Evolutionary conservation across 257 asterid genomes (phyloP), one percentile per base, ranked within the genome.

Genomic region (Nicotiana tabacum): DNA sequence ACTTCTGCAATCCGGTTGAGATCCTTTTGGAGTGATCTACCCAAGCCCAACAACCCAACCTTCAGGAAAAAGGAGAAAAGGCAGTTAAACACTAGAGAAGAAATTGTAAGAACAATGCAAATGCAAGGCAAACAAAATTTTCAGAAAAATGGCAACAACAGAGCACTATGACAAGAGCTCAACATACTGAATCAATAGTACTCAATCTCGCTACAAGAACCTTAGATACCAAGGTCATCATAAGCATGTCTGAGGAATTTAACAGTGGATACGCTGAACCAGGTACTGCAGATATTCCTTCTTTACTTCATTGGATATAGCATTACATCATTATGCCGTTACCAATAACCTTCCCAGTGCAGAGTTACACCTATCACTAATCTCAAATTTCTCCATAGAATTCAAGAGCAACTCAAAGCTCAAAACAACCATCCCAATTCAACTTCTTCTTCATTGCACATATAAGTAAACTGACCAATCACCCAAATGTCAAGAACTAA

Each of bases 31-130:
- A 96, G 97, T 67, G 99, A 90, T 88, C 96, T 90, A 56, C 91
- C 99, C 91, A 90, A 83, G 82, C 99, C 99, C 90, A 94, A 89
- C 64, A 96, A 88, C 2, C 98, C 99, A 86, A 94, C 99, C 99
- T 96, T 83, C 3, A 86, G 48, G 82, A 81, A 78, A 37, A 55
- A 83, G 9, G 77, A 51, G n/a, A 16, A 60, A 53, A 67, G 21
- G 65, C 79, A 83, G 81, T 39, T 51, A 83, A 66, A 70, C n/a
- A 37, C 18, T 67, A 11, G 24, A 37, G 32, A 39, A 66, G 74
- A 56, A 55, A 76, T 16, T 27, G 46, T 51, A 29, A 29, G 5
- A 43, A 51, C 64, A 51, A 51, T 15, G 64, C 46, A 3, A 66
- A 6, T 57, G 57, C 66, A 67, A 80, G 70, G 82, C 43, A 66